Base-by-base conservation (phyloP, 1,284 basidiomycete genomes). In the Cutaneotrichosporon cavernicola region DNA sequence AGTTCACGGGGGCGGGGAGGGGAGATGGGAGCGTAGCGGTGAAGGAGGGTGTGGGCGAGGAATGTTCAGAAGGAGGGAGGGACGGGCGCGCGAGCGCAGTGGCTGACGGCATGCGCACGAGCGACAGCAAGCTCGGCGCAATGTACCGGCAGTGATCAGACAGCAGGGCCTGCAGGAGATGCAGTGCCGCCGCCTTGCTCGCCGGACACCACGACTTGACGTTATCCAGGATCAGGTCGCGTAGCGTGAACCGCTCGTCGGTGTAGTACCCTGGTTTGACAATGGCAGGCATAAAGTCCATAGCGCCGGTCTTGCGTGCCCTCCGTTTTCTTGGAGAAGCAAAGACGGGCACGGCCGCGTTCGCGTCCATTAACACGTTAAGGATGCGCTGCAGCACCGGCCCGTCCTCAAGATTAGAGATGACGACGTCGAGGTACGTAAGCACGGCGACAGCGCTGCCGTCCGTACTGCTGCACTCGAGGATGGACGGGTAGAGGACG, bases 361-460 rank as follows among this genome's bases (percentile, higher is more conserved):
- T 65, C 5, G 67, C 68, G 53, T 74, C 72, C 66, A 78, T 69
- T 7, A 78, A 66, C 51, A 70, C 73, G 9, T 68, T 62, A 5
- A 78, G 57, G 10, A 79, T 62, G 14, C 71, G 63, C 16, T 67
- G 49, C 10, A 77, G 63, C 22, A 79, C 64, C 0, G 72, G 71
- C 8, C 89, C 89, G 50, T 88, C 84, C 61, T 87, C 86, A 16
- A 95, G 84, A 0, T 89, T 90, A 56, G 88, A 85, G 60, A 95
- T 85, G 82, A 93, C 89, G 72, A 91, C 86, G 66, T 97, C 92
- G 66, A 98, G 88, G 73, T 99, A 98, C n/a, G 90, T 92, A 86
- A 98, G 89, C 59, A 98, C 93, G 2, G 96, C 96, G 1, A 97
- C 90, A 0, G 94, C 91, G 69, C 93, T 97, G 30, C 95, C 95